Evolutionary conservation across 345 rosid genomes (phyloP).

Genomic region (Lepidium didymum): DNA sequence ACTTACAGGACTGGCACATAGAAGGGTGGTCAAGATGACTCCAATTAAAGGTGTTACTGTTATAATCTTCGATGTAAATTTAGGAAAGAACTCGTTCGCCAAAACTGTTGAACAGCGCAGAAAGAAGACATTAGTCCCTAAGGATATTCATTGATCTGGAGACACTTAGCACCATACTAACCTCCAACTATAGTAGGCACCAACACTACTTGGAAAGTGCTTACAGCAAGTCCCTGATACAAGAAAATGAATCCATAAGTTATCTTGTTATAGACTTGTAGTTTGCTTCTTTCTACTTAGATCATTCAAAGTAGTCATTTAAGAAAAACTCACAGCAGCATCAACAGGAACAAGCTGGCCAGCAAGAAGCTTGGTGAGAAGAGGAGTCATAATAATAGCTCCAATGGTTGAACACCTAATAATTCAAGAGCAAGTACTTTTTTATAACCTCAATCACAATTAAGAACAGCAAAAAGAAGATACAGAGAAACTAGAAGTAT

Average conservation of each 20-base stretch:
- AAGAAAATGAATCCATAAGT: background rate
- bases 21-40: slow-evolving; percentile 85
- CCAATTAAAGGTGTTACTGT: slow-evolving; percentile 85
- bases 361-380: slow-evolving; percentile 95
- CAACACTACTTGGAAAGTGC: slow-evolving; percentile 97
- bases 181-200: slow-evolving; percentile 88
- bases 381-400: slow-evolving; percentile 97
- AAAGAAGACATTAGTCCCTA: background rate
- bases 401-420: slow-evolving; percentile 93
- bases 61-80: slow-evolving; percentile 73
- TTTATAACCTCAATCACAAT: background rate
- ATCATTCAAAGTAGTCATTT: background rate
- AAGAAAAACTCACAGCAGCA: slow-evolving; percentile 61
- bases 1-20: slow-evolving; percentile 97
- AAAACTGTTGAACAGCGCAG: slow-evolving; percentile 49
- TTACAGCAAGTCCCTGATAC: slow-evolving; percentile 81
- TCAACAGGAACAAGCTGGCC: slow-evolving; percentile 99
- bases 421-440: background rate
- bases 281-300: background rate
- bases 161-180: slow-evolving; percentile 19
- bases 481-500: slow-evolving; percentile 9
- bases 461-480: slow-evolving; percentile 1
- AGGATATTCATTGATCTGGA: background rate
- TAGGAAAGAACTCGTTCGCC: slow-evolving; percentile 87
- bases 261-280: background rate